These are phyloP conservation scores for Schizonepeta tenuifolia DNA, from an alignment of 257 asterid genomes.

Conservation along the genomic window DNA sequence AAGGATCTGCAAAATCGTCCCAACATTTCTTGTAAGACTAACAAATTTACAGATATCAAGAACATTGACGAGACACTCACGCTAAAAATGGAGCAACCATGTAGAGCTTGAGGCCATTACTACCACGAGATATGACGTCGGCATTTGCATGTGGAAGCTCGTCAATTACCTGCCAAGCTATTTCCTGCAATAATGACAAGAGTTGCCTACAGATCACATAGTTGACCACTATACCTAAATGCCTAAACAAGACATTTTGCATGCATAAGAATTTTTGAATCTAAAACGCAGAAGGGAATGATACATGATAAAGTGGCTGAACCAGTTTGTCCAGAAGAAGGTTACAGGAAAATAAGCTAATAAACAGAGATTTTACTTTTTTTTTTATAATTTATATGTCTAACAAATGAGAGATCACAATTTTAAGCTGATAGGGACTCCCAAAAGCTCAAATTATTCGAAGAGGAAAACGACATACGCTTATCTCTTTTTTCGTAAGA, in stretches of 20 bases:
- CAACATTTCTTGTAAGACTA: slow-evolving; percentile 4
- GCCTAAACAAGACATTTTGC: slow-evolving; percentile 2
- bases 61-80: slow-evolving; percentile 49
- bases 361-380: background rate
- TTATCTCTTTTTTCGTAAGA: slow-evolving; percentile 83
- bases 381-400: background rate
- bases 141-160: slow-evolving; percentile 70
- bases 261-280: background rate
- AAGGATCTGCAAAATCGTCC: slow-evolving; percentile 58
- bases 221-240: background rate
- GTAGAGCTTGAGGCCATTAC: slow-evolving; percentile 79
- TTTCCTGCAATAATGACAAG: slow-evolving; percentile 56
- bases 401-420: slow-evolving; percentile 8
- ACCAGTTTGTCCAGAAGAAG: background rate
- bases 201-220: background rate
- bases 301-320: slow-evolving; percentile 2
- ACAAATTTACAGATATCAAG: slow-evolving; percentile 4
- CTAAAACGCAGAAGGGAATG: background rate
- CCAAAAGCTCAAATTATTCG: background rate
- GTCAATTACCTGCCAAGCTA: slow-evolving; percentile 92
- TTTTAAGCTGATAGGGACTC: background rate
- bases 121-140: slow-evolving; percentile 82
- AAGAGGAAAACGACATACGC: slow-evolving; percentile 55
- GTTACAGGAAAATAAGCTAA: background rate
- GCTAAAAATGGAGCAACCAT: slow-evolving; percentile 87